Evolutionary conservation across 495 filamentous ascomycete species (phyloP), one percentile per base, ranked within the genome.

Genomic region (Penicillium flavigenum): DNA sequence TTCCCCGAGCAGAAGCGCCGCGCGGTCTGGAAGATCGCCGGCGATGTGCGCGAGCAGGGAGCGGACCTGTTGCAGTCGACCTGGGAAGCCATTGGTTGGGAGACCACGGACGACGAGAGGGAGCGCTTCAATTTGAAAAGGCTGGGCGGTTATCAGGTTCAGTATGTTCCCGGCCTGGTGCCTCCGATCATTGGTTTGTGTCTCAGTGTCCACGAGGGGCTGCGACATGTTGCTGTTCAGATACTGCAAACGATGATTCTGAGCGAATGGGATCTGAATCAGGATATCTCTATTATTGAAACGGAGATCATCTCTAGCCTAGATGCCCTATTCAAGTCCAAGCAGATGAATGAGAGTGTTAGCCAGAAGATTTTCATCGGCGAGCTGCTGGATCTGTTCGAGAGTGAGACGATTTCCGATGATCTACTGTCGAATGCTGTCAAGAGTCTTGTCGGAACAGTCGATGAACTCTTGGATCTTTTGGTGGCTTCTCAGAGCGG

Each of bases 81-180:
- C 31, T 99, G 94, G 94, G 91, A 96, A 68, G 90, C 93, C 11
- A 96, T 99, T 62, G 94, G 94, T 14, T 99, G 94, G 94, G 94
- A 98, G 64, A 89, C 91, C 0, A 88, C 82, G 43, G 71, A 81
- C 11, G 93, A 96, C 19, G 89, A 93, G 65, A 73, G 73, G 47
- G 75, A 77, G 51, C 81, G 86, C 27, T 97, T 92, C 62, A 88
- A 89, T 4, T 71, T 96, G 43, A 79, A 86, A 53, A 91, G 86
- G 67, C 87, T 97, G 77, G 95, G 94, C 51, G 94, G 94, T 4
- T 98, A 96, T 63, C 94, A 99, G 70, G 95, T 99, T 20, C 94
- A 97, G 77, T 99, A 97, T 71, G 94, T 98, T 39, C 94, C 94
- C 16, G 88, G 86, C 29, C 79, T 98, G 12, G 91, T 99, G 10